phyloP scores from a whole-genome alignment of 495 filamentous ascomycete species.

The Annulohypoxylon nitens region DNA sequence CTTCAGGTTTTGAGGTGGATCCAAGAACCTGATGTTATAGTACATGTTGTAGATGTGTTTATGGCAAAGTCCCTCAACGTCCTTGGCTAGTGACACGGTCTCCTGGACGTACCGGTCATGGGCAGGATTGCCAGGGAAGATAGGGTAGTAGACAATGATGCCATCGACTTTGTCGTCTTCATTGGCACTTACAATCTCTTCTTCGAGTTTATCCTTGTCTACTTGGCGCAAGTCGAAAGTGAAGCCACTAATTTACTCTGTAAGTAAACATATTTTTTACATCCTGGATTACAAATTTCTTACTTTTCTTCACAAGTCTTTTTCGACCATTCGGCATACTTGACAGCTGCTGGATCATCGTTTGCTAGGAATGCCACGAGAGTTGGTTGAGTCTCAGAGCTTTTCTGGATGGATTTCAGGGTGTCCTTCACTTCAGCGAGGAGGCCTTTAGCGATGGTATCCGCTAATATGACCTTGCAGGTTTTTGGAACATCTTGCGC shows the following conservation, averaged over 20 bases:
- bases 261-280: conserved; percentile 31
- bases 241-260: conserved; percentile 75
- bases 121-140: conserved; percentile 78
- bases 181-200: conserved; percentile 86
- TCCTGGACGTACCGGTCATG: conserved; percentile 96
- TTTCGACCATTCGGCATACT: conserved; percentile 97
- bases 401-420: conserved; percentile 71
- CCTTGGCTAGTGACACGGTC: conserved; percentile 88
- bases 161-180: conserved; percentile 81
- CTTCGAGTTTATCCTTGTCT: conserved; percentile 87
- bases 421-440: conserved; percentile 81
- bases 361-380: conserved; percentile 94
- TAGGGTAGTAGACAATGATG: conserved; percentile 98
- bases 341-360: conserved; percentile 85
- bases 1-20: conserved; percentile 76
- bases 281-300: conserved; percentile 52
- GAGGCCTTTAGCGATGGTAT: conserved; percentile 83
- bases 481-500: conserved; percentile 66
- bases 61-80: conserved; percentile 95
- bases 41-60: conserved; percentile 99
- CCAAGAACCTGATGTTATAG: conserved; percentile 95
- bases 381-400: conserved; percentile 69
- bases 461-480: conserved; percentile 92
- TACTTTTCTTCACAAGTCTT: conserved; percentile 96
- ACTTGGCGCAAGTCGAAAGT: conserved; percentile 84